A percentile compares a stretch with the other conserved stretches of the same genome.
These are phyloP conservation scores for Glomus cerebriforme DNA, from an alignment of 192 early-diverging fungal genomes.

Conservation along the genomic window DNA sequence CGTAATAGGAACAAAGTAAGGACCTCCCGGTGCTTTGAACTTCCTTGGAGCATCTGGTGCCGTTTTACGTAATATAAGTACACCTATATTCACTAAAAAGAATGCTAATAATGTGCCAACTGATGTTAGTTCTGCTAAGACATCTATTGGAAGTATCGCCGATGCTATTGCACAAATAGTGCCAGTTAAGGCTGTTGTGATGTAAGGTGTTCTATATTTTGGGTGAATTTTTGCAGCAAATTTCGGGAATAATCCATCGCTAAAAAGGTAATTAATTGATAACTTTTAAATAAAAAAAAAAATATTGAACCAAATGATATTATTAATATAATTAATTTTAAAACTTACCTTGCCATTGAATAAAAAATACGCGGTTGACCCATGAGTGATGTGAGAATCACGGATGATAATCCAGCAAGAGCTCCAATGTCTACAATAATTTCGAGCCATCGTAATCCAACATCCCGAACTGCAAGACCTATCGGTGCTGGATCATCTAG, in stretches of 20 bases:
- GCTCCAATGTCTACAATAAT: constrained; percentile 80
- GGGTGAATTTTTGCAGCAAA: constrained; percentile 74
- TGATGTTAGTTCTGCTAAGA: constrained; percentile 84
- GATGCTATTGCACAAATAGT: constrained; percentile 65
- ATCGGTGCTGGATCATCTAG: constrained; percentile 60
- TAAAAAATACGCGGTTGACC: constrained; percentile 88
- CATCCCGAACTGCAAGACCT: constrained; percentile 44
- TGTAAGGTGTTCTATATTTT: constrained; percentile 72
- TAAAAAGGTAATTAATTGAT: too few species aligned
- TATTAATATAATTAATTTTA: too few species aligned
- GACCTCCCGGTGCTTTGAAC: constrained; percentile 75
- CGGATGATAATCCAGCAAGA: constrained; percentile 75
- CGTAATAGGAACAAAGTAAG: constrained; percentile 64
- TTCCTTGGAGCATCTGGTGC: constrained; percentile 67
- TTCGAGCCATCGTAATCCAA: constrained; percentile 65
- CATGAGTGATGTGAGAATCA: constrained; percentile 73
- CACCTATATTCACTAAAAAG: constrained; percentile 78
- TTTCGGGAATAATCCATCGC: constrained; percentile 73
- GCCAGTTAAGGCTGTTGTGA: constrained; percentile 70
- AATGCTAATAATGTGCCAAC: constrained; percentile 85
- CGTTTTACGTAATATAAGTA: constrained; percentile 73
- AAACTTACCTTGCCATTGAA: constrained; percentile 69
- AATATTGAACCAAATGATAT: background rate
- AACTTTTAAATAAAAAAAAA: too few species aligned
- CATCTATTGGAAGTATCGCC: constrained; percentile 76